A percentile compares a stretch with the other conserved stretches of the same genome.
Conservation (phyloP, 73 alveolate genomes). For the Paraurostyla sp. region DNA sequence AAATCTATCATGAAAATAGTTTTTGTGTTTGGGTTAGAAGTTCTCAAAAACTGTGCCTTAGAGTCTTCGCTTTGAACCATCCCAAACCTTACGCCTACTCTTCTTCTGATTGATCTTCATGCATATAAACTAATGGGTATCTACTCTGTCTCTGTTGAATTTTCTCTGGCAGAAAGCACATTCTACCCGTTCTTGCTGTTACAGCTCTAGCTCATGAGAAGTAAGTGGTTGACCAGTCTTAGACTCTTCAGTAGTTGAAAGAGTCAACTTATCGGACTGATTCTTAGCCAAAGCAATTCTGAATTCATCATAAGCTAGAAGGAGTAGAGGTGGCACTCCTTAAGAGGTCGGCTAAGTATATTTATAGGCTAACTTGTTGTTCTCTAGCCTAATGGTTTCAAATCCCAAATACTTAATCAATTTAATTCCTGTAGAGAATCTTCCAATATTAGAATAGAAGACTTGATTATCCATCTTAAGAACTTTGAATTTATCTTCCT, state of each 20-base stretch:
- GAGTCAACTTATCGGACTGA: conserved; percentile 9
- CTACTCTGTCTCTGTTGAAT: conserved; percentile 62
- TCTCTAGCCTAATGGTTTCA: not conserved
- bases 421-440: conserved; percentile 61
- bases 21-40: conserved; percentile 30
- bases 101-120: conserved; percentile 21
- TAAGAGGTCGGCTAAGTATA: not conserved
- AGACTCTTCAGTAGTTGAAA: not conserved
- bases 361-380: conserved; percentile 51
- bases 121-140: conserved; percentile 58
- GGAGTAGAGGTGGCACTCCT: conserved; percentile 23
- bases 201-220: not conserved
- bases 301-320: conserved; percentile 49
- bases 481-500: conserved; percentile 55
- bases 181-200: not conserved
- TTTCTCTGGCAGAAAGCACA: conserved; percentile 65
- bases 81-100: conserved; percentile 43
- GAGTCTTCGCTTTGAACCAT: conserved; percentile 34
- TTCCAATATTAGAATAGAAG: conserved; percentile 60
- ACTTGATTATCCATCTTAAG: conserved; percentile 59
- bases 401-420: conserved; percentile 56
- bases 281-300: conserved; percentile 52
- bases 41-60: conserved; percentile 61
- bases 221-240: not conserved
- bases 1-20: conserved; percentile 43